Conservation (phyloP, 2,329 filamentous ascomycete genomes). For the Venturia asperata region DNA sequence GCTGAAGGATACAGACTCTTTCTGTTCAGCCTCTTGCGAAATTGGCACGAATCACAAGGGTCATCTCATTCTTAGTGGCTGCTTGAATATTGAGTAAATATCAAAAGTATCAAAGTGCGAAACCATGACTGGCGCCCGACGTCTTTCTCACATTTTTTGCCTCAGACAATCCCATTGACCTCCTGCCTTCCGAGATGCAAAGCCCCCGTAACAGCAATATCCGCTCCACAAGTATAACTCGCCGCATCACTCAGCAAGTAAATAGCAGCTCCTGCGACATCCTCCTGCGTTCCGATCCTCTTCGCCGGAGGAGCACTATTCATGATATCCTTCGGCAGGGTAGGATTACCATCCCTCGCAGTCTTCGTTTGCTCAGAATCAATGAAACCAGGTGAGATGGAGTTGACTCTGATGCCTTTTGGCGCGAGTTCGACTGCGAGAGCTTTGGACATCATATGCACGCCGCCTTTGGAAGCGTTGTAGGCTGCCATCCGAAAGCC, state of each 20-base stretch:
- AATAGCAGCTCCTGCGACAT: constrained; percentile 38
- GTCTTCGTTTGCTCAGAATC: constrained; percentile 32
- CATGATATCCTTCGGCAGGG: constrained; percentile 20
- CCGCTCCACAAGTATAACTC: constrained; percentile 38
- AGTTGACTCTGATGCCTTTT: constrained; percentile 34
- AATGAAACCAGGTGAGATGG: constrained; percentile 31
- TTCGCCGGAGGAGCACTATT: constrained; percentile 31
- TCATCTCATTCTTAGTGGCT: too few species aligned
- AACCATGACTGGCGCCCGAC: too few species aligned
- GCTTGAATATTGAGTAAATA: too few species aligned
- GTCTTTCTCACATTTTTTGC: background rate
- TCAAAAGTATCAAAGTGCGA: too few species aligned
- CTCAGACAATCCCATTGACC: constrained; percentile 9
- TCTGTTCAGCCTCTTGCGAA: too few species aligned
- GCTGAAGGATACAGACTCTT: background rate
- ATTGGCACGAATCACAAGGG: too few species aligned
- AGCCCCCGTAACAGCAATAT: constrained; percentile 42
- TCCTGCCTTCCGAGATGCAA: constrained; percentile 32
- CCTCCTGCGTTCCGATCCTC: constrained; percentile 37
- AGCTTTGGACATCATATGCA: constrained; percentile 40
- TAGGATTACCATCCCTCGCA: constrained; percentile 3
- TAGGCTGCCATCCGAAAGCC: constrained; percentile 38
- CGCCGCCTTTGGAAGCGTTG: constrained; percentile 39
- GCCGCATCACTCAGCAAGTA: constrained; percentile 42
- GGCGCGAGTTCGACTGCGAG: constrained; percentile 36